Base-by-base conservation (phyloP, 2,329 filamentous ascomycete species). In the Didymella sp. region DNA sequence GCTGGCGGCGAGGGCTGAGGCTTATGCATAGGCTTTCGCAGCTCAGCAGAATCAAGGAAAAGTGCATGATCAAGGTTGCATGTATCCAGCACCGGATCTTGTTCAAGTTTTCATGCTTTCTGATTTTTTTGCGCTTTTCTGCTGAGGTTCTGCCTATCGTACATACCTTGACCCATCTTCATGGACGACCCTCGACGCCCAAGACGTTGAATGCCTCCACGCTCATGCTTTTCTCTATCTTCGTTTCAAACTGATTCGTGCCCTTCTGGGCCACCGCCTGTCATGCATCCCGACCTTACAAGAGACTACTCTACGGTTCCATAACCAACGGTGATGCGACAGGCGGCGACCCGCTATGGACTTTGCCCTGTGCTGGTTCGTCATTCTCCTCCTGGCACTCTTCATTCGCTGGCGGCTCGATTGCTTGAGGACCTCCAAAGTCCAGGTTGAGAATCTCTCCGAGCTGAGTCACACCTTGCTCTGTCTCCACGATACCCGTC, bases 371-470 rank as follows among this genome's bases (percentile, higher is more conserved):
- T 21, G 33, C 21, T 27, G 9, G 5, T 27, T 27, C 25, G n/a
- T n/a, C n/a, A n/a, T n/a, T n/a, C n/a, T n/a, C n/a, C n/a, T n/a
- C n/a, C n/a, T n/a, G n/a, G n/a, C n/a, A n/a, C 25, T 27, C n/a
- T 12, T 21, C 33, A 4, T 21, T 37, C 6, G 33, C 33, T 37
- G 17, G 31, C 31, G 31, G 9, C 7, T 37, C 19, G 4, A 38
- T 22, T 6, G n/a, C 19, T 9, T 22, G 19, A 38, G 19, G 9
- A 38, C 24, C 15, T 22, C 50, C 56, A 3, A 71, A 69, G 30
- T 70, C 63, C 35, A 78, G 57, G 27, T 71, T 68, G 50, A 78
- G 58, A 2, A 76, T 38, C 33, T 78, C 74, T 50, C 76, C 76
- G 27, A 66, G 68, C 51, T 66, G 70, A 19, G 69, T 74, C 2